Base-by-base conservation (phyloP, 768 basidiomycete species). In the Lactifluus hygrophoroides region DNA sequence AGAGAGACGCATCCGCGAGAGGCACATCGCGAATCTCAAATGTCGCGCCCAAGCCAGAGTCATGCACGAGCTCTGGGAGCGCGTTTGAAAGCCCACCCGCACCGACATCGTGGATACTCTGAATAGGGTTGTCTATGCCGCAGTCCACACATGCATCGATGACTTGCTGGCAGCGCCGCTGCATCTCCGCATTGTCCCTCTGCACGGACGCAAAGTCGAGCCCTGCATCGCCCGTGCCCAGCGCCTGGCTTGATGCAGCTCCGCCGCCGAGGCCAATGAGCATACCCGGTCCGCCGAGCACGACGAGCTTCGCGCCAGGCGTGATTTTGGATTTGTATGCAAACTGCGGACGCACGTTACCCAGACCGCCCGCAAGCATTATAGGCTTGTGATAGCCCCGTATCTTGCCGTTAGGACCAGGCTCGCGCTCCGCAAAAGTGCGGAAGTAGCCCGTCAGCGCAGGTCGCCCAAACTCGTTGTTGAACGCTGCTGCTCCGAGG, bases 371-470 rank as follows among this genome's bases (percentile, higher is more conserved):
- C 8, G 96, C 95, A 64, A 99, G 88, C 96, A 99, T 99, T 76
- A 99, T 96, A 14, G 96, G 96, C 71, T 99, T 99, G 75, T 98
- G 96, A 71, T 97, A 99, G 0, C 96, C 96, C 54, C 94, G 75
- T n/a, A 93, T 74, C 69, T 92, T 88, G 27, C 71, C 81, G 35
- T 71, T 69, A 9, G 76, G 73, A 30, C 81, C 69, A 21, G 85
- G 79, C 1, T 93, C 77, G 45, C 80, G 78, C 71, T 96, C 90
- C 11, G 86, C 79, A 73, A 96, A 97, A 0, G 96, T 95, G 47
- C 96, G 85, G 78, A 94, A 97, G 73, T 95, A 98, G 3, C 96
- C 96, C 3, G 86, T 72, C 17, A 99, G 78, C 4, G 87, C 93
- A 0, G 96, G 96, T 21, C 96, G 80, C 2, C 96, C 96, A 65